phyloP scores from a whole-genome alignment of 1,139 yeast genomes.

The Candida pseudocylindracea region DNA sequence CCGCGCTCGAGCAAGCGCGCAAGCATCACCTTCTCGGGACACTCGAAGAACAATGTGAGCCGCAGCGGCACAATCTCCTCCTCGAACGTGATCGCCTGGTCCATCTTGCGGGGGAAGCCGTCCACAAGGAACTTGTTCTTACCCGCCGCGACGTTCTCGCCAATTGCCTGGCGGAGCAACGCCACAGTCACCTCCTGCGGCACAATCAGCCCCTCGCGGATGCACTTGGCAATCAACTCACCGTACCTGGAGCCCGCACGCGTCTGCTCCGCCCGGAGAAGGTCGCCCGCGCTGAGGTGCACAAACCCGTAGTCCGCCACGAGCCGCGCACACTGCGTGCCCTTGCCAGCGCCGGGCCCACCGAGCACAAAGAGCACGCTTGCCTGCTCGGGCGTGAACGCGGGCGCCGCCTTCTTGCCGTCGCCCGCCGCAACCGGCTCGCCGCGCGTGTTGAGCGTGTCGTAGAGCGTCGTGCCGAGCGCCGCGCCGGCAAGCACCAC shows the following conservation, averaged over 20 bases:
- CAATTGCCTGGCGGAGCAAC: conserved; percentile 59
- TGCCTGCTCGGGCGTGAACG: conserved; percentile 39
- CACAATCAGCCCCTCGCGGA: conserved; percentile 76
- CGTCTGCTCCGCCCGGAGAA: conserved; percentile 75
- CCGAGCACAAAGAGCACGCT: conserved; percentile 79
- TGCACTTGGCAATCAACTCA: conserved; percentile 59
- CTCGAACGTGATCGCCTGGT: conserved; percentile 86
- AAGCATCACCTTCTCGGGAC: conserved; percentile 83
- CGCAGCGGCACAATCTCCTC: conserved; percentile 53
- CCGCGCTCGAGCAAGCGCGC: conserved; percentile 76
- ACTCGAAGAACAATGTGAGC: conserved; percentile 76
- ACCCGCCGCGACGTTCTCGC: conserved; percentile 27
- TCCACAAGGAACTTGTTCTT: conserved; percentile 50
- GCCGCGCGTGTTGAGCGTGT: conserved; percentile 19
- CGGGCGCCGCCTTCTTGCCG: conserved; percentile 6
- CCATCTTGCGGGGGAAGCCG: conserved; percentile 98
- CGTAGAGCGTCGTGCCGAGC: conserved; percentile 22
- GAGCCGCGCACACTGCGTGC: conserved; percentile 80
- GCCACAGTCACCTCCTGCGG: conserved; percentile 93
- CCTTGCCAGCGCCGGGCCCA: conserved; percentile 90
- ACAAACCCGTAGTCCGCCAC: conserved; percentile 66
- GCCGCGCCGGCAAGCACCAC: conserved; percentile 5
- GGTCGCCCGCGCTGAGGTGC: conserved; percentile 88
- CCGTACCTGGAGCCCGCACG: conserved; percentile 75
- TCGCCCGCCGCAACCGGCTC: conserved; percentile 26